Evolutionary conservation across 345 rosid species (phyloP), one percentile per base, ranked within the genome.

Genomic region (Cardamine chenopodiifolia): DNA sequence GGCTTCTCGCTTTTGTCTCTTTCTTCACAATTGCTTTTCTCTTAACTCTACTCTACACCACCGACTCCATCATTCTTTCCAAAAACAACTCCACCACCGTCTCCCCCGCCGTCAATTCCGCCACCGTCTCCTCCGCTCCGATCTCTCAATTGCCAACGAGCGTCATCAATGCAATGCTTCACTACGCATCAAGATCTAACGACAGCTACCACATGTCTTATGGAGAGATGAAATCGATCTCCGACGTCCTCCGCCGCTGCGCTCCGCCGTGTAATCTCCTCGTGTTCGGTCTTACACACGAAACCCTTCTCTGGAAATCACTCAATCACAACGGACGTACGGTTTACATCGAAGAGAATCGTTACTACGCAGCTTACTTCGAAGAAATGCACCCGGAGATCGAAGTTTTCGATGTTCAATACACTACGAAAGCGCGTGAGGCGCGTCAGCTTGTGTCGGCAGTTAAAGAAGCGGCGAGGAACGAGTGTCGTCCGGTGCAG

Each of bases 281-380:
- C 0, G 90, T 95, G 4, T 95, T 95, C 53, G 99, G 99, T 3
- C 83, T 95, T 15, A 91, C 99, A 0, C 96, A 83, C 68, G 99
- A 95, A 72, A 91, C 99, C 66, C 96, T 90, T 65, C 89, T 95
- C 72, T 92, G 99, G 99, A 90, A 90, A 57, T 80, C 99, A 0
- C 82, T 95, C 10, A 95, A 95, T 73, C 90, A 88, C 83, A 85
- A 92, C 28, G 99, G 99, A 5, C 86, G 93, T 4, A 92, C 99
- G 0, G 88, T 95, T 10, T 92, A 83, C 83, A 81, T 95, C 71
- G 99, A 95, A 1, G 99, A 95, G 77, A 95, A 95, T 53, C 81
- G 97, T 6, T 95, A 95, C 62, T 95, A 95, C 69, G 99, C 99
- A 0, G 93, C 99, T 11, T 95, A 95, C 37, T 88, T 64, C 70